Percentiles rank a stretch among this genome's conserved stretches.
These are phyloP conservation scores for Chlorella sp. DNA, from an alignment of 139 green algal genomes.

Conservation along the genomic window DNA sequence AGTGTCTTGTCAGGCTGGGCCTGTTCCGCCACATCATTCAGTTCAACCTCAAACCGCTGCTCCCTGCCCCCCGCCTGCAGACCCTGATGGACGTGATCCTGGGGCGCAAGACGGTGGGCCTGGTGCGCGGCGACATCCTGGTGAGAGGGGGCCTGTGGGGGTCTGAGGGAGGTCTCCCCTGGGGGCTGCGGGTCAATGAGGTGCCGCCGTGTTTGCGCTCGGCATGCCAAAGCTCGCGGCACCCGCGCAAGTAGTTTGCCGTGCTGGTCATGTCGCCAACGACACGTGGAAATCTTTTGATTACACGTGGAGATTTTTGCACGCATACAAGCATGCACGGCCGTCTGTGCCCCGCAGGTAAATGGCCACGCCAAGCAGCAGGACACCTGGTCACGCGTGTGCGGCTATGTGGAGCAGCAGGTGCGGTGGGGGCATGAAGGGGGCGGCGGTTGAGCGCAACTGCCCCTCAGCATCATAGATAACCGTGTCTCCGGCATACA, in stretches of 20 bases:
- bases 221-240: no score
- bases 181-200: not conserved
- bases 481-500: no score
- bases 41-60: no score
- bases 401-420: conserved; percentile 58
- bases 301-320: no score
- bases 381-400: conserved; percentile 65
- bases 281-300: no score
- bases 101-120: conserved; percentile 78
- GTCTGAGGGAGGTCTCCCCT: not conserved
- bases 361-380: conserved; percentile 70
- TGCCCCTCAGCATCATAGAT: no score
- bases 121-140: conserved; percentile 72
- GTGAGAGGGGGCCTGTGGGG: conserved; percentile 43
- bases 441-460: no score
- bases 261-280: no score
- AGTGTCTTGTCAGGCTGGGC: no score
- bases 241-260: no score
- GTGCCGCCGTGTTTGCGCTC: no score
- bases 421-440: not conserved
- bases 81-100: conserved; percentile 77
- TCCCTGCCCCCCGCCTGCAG: conserved; percentile 51
- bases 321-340: not conserved
- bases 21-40: no score
- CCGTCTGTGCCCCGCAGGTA: not conserved